Evolutionary conservation across 2,329 filamentous ascomycete genomes (phyloP).

Genomic region (Paraphoma sp.): DNA sequence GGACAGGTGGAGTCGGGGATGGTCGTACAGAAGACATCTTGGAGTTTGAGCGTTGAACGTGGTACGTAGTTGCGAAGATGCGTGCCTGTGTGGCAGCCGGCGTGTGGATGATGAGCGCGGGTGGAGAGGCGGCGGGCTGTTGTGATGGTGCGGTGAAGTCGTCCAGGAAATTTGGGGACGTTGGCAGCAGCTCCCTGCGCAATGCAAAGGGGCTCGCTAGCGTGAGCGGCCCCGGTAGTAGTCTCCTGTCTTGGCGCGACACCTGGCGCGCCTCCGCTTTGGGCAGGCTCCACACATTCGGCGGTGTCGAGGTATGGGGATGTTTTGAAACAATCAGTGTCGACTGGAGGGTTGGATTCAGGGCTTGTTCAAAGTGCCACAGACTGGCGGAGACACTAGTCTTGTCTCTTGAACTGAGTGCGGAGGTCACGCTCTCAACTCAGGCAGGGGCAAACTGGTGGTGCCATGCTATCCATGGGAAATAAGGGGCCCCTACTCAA

Average conservation of each 20-base stretch:
- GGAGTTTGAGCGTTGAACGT: conserved; percentile 26
- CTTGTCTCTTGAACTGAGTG: too few species aligned
- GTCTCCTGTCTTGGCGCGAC: conserved; percentile 39
- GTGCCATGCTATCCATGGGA: too few species aligned
- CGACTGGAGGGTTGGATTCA: too few species aligned
- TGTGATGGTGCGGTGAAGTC: conserved; percentile 40
- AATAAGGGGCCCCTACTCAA: too few species aligned
- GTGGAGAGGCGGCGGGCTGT: conserved; percentile 28
- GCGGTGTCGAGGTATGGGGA: not conserved
- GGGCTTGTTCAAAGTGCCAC: too few species aligned
- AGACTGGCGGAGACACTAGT: too few species aligned
- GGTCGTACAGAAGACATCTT: conserved; percentile 48
- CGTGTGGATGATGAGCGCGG: conserved; percentile 10
- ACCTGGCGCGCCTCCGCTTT: conserved; percentile 30
- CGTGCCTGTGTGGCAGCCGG: conserved; percentile 21
- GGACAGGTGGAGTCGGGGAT: conserved; percentile 30
- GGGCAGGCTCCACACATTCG: conserved; percentile 9
- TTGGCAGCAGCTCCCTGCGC: conserved; percentile 47
- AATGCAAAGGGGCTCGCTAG: conserved; percentile 51
- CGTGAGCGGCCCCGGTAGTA: conserved; percentile 36
- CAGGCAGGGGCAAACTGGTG: too few species aligned
- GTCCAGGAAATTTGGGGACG: conserved; percentile 50
- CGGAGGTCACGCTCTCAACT: too few species aligned
- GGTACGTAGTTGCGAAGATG: conserved; percentile 23
- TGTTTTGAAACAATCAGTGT: not conserved